Conservation (phyloP, 2,329 filamentous ascomycete genomes). For the Aspergillus niger region DNA sequence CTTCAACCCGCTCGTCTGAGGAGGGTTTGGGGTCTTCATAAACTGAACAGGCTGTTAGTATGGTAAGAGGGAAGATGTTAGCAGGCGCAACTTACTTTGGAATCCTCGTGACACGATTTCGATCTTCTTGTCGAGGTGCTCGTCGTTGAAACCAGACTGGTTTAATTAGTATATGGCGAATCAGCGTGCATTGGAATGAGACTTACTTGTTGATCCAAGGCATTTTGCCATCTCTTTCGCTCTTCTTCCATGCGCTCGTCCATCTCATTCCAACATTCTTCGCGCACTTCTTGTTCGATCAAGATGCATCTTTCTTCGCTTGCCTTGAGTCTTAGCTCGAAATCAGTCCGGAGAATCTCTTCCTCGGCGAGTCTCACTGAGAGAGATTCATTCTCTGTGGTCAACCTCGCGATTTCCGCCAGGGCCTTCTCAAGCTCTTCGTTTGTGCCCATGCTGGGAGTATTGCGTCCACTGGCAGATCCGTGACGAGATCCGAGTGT, state of each 20-base stretch:
- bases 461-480: constrained; percentile 45
- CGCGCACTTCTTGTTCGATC: constrained; percentile 80
- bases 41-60: constrained; percentile 35
- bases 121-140: constrained; percentile 85
- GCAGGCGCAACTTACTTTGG: constrained; percentile 38
- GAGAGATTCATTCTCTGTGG: constrained; percentile 74
- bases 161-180: constrained; percentile 15
- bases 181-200: not conserved
- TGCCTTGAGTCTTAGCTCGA: constrained; percentile 71
- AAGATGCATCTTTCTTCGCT: constrained; percentile 67
- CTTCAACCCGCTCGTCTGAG: constrained; percentile 62
- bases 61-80: not conserved
- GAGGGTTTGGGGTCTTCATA: constrained; percentile 52
- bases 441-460: constrained; percentile 40
- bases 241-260: constrained; percentile 75
- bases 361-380: constrained; percentile 70
- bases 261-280: constrained; percentile 86
- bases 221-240: constrained; percentile 76
- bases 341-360: constrained; percentile 66
- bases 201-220: constrained; percentile 70
- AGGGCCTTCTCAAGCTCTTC: constrained; percentile 81
- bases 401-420: constrained; percentile 77
- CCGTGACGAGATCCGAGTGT: constrained; percentile 36
- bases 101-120: constrained; percentile 66
- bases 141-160: constrained; percentile 69